Base-by-base conservation (phyloP, 805 yeast species). In the Candida multigemmis region DNA sequence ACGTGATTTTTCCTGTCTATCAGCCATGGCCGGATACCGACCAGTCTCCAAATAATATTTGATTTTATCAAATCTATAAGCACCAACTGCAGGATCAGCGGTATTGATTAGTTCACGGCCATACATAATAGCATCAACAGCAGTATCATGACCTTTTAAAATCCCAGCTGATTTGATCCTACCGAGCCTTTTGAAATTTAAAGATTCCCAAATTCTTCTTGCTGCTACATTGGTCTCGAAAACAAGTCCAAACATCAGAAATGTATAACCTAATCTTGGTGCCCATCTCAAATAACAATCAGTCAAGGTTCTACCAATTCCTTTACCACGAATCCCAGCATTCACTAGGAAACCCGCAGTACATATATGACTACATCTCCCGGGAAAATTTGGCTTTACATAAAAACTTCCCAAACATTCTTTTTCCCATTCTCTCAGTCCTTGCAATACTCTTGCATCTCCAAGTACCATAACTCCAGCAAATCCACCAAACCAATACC, bases 231-330 rank as follows among this genome's bases (percentile, higher is more conserved):
- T 91, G 3, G 93, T 77, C 38, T 87, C 95, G 51, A 83, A 91
- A 3, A 89, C 85, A 31, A 89, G 60, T 37, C 86, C 85, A 56
- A 91, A 82, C 36, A 82, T 71, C 5, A 83, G 71, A 37, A 85
- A 81, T 1, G 89, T 81, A 52, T 82, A 89, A 4, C 96, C 96
- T 21, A 91, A 60, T 35, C 75, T 65, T 9, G 89, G 89, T 1
- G 96, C 85, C 97, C 97, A 91, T 33, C 79, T 84, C 14, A 87
- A 49, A 41, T 74, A 84, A 41, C 93, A 79, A 42, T 85, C 94
- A 11, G 82, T 77, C 35, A 91, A 51, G 0, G 91, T 80, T 30
- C 78, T 63, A 4, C 97, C 98, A 15, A 91, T 83, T 4, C 96
- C 95, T 48, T 81, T 83, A 14, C 89, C 86, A 42, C 98, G 62